Base-by-base conservation (phyloP, 495 filamentous ascomycete species). In the Daldinia vernicosa region DNA sequence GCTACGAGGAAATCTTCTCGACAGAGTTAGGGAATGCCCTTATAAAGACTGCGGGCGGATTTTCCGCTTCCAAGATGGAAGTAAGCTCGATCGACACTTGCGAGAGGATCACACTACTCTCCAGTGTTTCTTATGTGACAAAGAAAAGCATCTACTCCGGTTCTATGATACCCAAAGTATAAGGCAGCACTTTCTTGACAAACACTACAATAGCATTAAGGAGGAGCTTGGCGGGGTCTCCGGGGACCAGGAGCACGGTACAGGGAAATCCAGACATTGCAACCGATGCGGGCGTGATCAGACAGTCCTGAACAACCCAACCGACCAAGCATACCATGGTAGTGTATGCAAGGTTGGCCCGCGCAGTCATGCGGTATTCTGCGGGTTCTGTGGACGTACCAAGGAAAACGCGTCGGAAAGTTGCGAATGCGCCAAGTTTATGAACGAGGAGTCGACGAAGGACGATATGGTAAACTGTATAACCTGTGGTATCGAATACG, bases 1-100 rank as follows among this genome's bases (percentile, higher is more conserved):
- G 35, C 69, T 82, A 51, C 79, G 80, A 28, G 74, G 69, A 58
- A 63, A 81, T 7, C 52, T 77, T 1, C 72, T 84, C 1, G 72
- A 74, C 59, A 76, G 79, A 28, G 70, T 60, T 4, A 64, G 70
- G 55, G 64, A 76, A 61, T 83, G 81, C 22, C 80, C 79, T 0
- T 81, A 79, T 56, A 22, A 50, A 1, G 74, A 65, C 33, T 83
- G 81, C 58, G 22, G 70, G 17, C 67, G 43, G 11, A 50, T 69
- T 37, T 80, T 77, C 61, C 69, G 75, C 11, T 67, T 71, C 43
- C 63, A 51, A 1, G 65, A 79, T 15, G 15, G 51, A 3, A 50
- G 32, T 9, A 68, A 65, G 17, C 69, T 77, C 12, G 70, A 66
- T 26, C 54, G 47, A 33, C 75, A 77, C 27, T 19, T 77, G 14